phyloP scores from a whole-genome alignment of 225 moss, liverwort and hornwort genomes.

The Physcomitrium patens region DNA sequence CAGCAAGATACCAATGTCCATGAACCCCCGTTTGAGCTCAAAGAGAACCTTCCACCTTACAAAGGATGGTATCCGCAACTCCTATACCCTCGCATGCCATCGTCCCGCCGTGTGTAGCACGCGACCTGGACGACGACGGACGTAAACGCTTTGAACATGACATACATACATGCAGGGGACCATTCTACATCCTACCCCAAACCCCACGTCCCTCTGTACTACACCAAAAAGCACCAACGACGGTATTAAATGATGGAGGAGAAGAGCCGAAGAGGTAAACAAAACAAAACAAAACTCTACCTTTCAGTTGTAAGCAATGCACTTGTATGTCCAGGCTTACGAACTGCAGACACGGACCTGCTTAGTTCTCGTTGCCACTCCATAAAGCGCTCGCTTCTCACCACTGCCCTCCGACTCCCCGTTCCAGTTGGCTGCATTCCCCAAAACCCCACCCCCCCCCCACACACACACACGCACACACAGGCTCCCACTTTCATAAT shows the following conservation, averaged over 20 bases:
- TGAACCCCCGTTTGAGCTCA: conserved; percentile 10
- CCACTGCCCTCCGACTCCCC: conserved; percentile 81
- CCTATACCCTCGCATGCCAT: conserved; percentile 49
- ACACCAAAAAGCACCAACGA: conserved; percentile 42
- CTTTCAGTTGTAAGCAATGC: conserved; percentile 59
- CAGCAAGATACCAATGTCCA: not conserved
- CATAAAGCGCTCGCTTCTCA: conserved; percentile 90
- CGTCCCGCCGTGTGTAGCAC: conserved; percentile 61
- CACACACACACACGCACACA: conserved; percentile 14
- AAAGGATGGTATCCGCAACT: conserved; percentile 32
- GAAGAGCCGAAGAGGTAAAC: too few relatives aligned
- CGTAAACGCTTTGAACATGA: not conserved
- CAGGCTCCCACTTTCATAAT: conserved; percentile 32
- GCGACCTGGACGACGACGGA: conserved; percentile 43
- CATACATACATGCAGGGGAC: conserved; percentile 20
- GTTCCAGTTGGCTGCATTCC: conserved; percentile 71
- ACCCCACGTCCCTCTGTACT: conserved; percentile 11
- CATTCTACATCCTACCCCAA: not conserved
- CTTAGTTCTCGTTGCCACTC: conserved; percentile 97
- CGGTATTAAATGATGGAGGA: conserved; percentile 24
- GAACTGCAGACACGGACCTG: conserved; percentile 75
- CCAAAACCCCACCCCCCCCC: not conserved
- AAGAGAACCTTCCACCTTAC: conserved; percentile 43
- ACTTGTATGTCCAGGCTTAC: conserved; percentile 59
- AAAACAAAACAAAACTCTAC: conserved; percentile 51